phyloP scores from a whole-genome alignment of 2,329 filamentous ascomycete species.

The Penicillium sp. region DNA sequence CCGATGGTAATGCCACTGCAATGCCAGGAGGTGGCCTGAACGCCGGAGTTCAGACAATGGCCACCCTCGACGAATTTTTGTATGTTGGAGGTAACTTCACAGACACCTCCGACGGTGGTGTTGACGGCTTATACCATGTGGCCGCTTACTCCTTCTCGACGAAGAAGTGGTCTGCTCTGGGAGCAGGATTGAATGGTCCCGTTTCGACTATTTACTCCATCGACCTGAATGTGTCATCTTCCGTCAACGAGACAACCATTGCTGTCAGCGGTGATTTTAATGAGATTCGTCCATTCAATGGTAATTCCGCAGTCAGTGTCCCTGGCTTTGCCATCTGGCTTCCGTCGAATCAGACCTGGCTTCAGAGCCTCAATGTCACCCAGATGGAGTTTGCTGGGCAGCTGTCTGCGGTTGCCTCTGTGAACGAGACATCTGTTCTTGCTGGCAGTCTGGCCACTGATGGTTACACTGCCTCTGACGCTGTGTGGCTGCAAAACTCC shows the following conservation, averaged over 20 bases:
- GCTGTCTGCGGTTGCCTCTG: conserved; percentile 68
- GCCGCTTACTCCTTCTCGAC: conserved; percentile 71
- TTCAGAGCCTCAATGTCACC: conserved; percentile 71
- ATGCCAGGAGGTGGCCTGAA: conserved; percentile 75
- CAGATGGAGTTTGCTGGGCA: conserved; percentile 70
- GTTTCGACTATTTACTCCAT: conserved; percentile 76
- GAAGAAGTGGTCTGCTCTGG: conserved; percentile 75
- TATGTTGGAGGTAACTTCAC: conserved; percentile 87
- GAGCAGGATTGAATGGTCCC: conserved; percentile 79
- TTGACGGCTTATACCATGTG: conserved; percentile 69
- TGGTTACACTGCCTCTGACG: conserved; percentile 70
- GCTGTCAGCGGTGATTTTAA: conserved; percentile 80
- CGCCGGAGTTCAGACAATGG: conserved; percentile 71
- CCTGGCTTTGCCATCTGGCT: conserved; percentile 90
- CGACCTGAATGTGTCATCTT: conserved; percentile 72
- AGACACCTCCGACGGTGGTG: conserved; percentile 64
- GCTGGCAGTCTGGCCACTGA: conserved; percentile 81
- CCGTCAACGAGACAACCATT: conserved; percentile 70
- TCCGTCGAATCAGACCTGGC: conserved; percentile 80
- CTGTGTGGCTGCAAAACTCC: conserved; percentile 61
- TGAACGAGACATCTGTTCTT: conserved; percentile 64
- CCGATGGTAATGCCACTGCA: conserved; percentile 61
- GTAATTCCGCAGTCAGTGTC: conserved; percentile 61
- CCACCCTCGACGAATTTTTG: conserved; percentile 64
- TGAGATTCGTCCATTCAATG: conserved; percentile 66